These are phyloP conservation scores for Starmera quercuum DNA, from an alignment of 805 yeast species.

Conservation along the genomic window DNA sequence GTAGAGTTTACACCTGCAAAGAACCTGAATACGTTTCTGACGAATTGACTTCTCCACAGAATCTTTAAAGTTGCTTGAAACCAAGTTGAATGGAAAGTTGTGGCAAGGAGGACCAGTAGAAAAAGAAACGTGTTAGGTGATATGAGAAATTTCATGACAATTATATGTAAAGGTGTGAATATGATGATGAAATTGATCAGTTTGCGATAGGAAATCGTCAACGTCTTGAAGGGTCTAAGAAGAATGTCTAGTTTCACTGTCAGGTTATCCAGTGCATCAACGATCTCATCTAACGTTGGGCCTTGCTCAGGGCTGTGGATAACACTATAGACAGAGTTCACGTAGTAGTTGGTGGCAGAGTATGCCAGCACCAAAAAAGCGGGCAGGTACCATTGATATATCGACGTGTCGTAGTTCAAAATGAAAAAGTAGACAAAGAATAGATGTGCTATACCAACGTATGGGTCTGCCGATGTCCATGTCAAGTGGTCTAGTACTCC, in stretches of 20 bases:
- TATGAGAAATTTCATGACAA: slow-evolving; percentile 24
- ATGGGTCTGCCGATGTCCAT: slow-evolving; percentile 40
- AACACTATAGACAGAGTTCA: slow-evolving; percentile 34
- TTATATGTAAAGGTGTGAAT: slow-evolving; percentile 32
- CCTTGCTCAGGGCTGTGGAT: slow-evolving; percentile 27
- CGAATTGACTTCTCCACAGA: slow-evolving; percentile 38
- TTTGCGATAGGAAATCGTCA: slow-evolving; percentile 23
- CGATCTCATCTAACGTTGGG: slow-evolving; percentile 41
- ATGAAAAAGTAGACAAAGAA: slow-evolving; percentile 27
- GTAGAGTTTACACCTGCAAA: slow-evolving; percentile 26
- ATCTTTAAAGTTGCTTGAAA: slow-evolving; percentile 34
- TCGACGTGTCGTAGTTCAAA: slow-evolving; percentile 28
- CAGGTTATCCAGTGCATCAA: slow-evolving; percentile 36
- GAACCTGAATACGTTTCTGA: slow-evolving; percentile 29
- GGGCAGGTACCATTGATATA: slow-evolving; percentile 27
- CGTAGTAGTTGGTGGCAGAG: slow-evolving; percentile 33
- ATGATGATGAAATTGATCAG: slow-evolving; percentile 23
- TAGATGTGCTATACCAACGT: slow-evolving; percentile 30
- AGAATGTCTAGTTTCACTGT: slow-evolving; percentile 31
- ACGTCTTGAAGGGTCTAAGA: slow-evolving; percentile 6
- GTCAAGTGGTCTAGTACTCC: slow-evolving; percentile 33
- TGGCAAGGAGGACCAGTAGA: slow-evolving; percentile 26
- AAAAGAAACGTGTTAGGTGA: slow-evolving; percentile 29
- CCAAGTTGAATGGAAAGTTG: slow-evolving; percentile 39
- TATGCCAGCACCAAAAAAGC: slow-evolving; percentile 25